Conservation (phyloP, 73 alveolate genomes). For the Paramecium caudatum region DNA sequence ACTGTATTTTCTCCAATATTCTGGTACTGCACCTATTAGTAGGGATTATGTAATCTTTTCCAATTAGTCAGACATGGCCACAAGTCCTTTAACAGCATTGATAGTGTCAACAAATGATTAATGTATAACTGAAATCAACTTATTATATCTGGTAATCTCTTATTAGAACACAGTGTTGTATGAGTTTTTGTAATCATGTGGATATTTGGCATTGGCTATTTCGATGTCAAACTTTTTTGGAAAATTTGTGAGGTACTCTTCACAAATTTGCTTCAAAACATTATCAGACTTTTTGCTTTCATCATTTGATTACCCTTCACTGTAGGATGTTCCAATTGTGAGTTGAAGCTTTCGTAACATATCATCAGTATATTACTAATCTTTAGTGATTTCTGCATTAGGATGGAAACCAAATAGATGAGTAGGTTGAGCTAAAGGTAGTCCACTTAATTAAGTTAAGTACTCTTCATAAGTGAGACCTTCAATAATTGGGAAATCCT, state of each 20-base stretch:
- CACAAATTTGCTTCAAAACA: constrained; percentile 85
- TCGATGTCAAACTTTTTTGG: constrained; percentile 94
- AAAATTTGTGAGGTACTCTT: constrained; percentile 87
- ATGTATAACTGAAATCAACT: constrained; percentile 76
- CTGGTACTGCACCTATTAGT: constrained; percentile 83
- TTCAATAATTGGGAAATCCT: constrained; percentile 93
- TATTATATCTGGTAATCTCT: constrained; percentile 86
- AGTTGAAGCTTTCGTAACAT: background rate
- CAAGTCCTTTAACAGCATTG: constrained; percentile 85
- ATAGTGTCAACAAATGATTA: constrained; percentile 81
- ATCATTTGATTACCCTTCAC: constrained; percentile 82
- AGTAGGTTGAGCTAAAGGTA: constrained; percentile 94
- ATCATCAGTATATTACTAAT: constrained; percentile 85
- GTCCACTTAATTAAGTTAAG: constrained; percentile 70
- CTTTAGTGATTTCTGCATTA: constrained; percentile 98
- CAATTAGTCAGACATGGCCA: constrained; percentile 87
- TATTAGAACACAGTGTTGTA: constrained; percentile 85
- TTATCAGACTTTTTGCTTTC: constrained; percentile 85
- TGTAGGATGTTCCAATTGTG: constrained; percentile 79
- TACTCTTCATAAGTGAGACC: constrained; percentile 79
- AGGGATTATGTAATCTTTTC: constrained; percentile 86
- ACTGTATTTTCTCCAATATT: constrained; percentile 83
- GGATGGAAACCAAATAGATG: constrained; percentile 99
- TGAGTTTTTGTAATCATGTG: constrained; percentile 87
- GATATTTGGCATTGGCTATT: constrained; percentile 94